phyloP scores from a whole-genome alignment of 1,284 basidiomycete genomes.

The Puccinia brachypodii region DNA sequence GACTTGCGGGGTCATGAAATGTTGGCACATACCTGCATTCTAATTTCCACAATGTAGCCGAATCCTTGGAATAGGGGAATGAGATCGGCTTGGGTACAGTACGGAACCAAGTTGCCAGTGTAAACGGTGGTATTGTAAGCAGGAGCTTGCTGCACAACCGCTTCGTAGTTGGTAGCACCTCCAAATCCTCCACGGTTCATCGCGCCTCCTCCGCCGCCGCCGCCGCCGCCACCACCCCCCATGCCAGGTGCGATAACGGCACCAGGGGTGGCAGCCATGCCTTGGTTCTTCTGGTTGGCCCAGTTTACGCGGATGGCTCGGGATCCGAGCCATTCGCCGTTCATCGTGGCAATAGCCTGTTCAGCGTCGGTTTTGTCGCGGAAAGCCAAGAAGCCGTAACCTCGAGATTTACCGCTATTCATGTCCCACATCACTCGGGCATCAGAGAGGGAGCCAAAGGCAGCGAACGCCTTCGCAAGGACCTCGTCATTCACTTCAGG shows the following conservation, averaged over 20 bases:
- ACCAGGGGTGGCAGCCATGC: conserved; percentile 55
- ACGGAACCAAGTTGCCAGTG: conserved; percentile 95
- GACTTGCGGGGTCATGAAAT: background rate
- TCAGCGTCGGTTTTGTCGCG: conserved; percentile 96
- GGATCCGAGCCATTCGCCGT: conserved; percentile 97
- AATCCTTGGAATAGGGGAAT: conserved; percentile 95
- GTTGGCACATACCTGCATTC: conserved; percentile 68
- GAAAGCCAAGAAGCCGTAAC: conserved; percentile 90
- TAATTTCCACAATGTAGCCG: conserved; percentile 94
- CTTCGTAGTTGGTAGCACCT: conserved; percentile 80
- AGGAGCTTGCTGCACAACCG: conserved; percentile 82
- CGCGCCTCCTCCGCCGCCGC: conserved; percentile 62
- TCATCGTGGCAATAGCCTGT: conserved; percentile 97
- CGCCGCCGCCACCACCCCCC: conserved; percentile 20
- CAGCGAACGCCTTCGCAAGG: conserved; percentile 88
- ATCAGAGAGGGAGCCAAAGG: conserved; percentile 91
- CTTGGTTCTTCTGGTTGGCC: conserved; percentile 97
- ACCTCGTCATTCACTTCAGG: conserved; percentile 99
- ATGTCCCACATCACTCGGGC: conserved; percentile 99
- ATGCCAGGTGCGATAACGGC: conserved; percentile 61
- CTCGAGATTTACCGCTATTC: conserved; percentile 95
- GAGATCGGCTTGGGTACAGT: conserved; percentile 90
- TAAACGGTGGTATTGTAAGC: conserved; percentile 93
- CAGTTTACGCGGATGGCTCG: conserved; percentile 98
- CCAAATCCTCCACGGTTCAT: conserved; percentile 58